Percentiles rank a stretch among this genome's conserved stretches.
phyloP scores from a whole-genome alignment of 1,284 basidiomycete genomes.

The Leccinum cinnamomeum region DNA sequence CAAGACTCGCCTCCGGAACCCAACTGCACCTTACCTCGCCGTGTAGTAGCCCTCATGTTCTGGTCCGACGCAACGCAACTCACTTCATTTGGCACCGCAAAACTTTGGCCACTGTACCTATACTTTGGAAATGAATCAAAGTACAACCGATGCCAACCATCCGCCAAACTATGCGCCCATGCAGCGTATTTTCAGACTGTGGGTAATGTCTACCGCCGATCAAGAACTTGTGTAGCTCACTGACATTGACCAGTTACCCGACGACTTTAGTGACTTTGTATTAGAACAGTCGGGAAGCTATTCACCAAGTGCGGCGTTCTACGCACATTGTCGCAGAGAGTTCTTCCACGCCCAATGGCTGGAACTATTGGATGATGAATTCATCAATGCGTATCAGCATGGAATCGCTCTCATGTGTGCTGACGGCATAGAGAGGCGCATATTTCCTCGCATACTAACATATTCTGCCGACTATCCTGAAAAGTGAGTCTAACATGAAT shows the following conservation, averaged over 20 bases:
- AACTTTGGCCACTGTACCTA: not conserved
- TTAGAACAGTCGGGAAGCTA: not conserved
- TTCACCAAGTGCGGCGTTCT: not conserved
- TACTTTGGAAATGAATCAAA: not conserved
- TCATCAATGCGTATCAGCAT: not conserved
- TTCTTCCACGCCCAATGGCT: not conserved
- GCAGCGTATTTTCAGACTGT: not conserved
- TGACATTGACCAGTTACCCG: not conserved
- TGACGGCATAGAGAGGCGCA: not conserved
- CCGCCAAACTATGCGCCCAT: not conserved
- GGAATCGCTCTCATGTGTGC: not conserved
- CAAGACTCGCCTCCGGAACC: not conserved
- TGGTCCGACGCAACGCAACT: not conserved
- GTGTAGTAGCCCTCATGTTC: not conserved
- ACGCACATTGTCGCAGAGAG: not conserved
- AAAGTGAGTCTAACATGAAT: not conserved
- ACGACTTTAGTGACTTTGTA: not conserved
- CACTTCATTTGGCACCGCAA: not conserved
- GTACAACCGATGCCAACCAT: not conserved
- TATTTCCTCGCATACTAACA: not conserved
- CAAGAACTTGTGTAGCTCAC: not conserved
- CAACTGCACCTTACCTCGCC: not conserved
- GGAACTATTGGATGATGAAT: not conserved
- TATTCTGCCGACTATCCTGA: not conserved
- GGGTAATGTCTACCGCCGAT: not conserved